Base-by-base conservation (phyloP, 768 basidiomycete species). In the Termitomyces sp. region DNA sequence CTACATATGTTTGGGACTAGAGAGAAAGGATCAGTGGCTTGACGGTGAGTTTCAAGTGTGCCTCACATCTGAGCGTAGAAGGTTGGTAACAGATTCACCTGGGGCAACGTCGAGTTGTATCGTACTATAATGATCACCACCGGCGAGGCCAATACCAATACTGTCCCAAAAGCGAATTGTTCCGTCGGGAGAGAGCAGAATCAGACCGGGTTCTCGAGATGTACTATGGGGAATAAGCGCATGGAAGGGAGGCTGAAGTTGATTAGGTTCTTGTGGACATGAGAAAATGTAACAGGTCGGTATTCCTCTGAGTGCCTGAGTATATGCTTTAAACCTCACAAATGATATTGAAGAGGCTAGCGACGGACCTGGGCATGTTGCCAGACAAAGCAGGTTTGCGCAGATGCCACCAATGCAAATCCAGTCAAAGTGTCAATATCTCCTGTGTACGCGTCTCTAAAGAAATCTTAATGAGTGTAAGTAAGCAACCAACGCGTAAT, bases 91-190 rank as follows among this genome's bases (percentile, higher is more conserved):
- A 46, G 75, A 75, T 66, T 92, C 89, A 1, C 78, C 80, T 4
- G 74, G 60, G 29, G 72, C 73, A 45, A 90, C 69, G 21, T 78
- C 74, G 49, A 89, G 62, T 10, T 76, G 63, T 4, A 77, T 72
- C 27, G 80, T 77, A 10, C 78, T 77, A 65, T 78, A 88, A 59
- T 84, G 83, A 37, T 89, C 82, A 9, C 89, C 90, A 12, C 91
- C 90, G 2, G 91, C 89, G 14, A 93, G 81, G 16, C 90, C 90
- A 57, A 87, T 89, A 4, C 86, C 86, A 42, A 95, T 87, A 58
- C 86, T 88, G 55, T 94, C 87, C 95, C 95, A 98, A 68, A 92
- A 90, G 37, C 90, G 83, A 54, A 92, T 73, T 60, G 85, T 76
- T 4, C 95, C 95, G 0, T 79, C 73, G 6, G 81, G 73, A 8